phyloP scores from a whole-genome alignment of 306 rosid genomes.

The Castanea mollissima region DNA sequence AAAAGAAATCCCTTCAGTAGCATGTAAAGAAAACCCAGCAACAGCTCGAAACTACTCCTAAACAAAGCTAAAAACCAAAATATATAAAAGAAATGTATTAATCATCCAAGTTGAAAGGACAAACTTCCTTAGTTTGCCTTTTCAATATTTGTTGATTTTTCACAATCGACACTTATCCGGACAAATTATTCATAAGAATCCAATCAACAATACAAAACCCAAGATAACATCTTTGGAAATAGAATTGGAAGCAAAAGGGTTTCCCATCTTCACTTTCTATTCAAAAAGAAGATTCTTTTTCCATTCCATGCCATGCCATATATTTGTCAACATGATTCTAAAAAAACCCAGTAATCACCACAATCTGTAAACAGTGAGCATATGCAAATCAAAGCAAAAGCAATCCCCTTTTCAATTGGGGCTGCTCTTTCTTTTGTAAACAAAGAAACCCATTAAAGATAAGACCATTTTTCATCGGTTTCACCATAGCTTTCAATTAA shows the following conservation, averaged over 20 bases:
- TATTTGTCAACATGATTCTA: too few species aligned
- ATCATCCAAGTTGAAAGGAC: background rate
- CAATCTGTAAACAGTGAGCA: too few species aligned
- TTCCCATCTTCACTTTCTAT: background rate
- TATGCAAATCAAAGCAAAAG: too few species aligned
- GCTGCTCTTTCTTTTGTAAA: too few species aligned
- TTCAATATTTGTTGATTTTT: background rate
- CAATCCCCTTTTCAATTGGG: too few species aligned
- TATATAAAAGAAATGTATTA: background rate
- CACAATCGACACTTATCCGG: background rate
- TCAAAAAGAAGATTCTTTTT: background rate
- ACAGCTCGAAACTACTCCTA: background rate
- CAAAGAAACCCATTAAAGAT: too few species aligned
- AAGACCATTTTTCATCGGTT: too few species aligned
- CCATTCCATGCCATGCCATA: too few species aligned
- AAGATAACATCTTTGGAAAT: background rate
- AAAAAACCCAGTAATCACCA: too few species aligned
- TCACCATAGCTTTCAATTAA: too few species aligned
- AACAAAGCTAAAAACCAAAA: background rate
- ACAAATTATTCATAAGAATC: background rate
- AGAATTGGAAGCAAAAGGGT: background rate
- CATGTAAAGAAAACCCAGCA: background rate
- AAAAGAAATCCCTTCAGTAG: background rate
- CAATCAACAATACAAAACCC: background rate
- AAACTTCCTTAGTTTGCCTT: background rate